phyloP scores from a whole-genome alignment of 176 grass and related monocot genomes.

The Panicum miliaceum region DNA sequence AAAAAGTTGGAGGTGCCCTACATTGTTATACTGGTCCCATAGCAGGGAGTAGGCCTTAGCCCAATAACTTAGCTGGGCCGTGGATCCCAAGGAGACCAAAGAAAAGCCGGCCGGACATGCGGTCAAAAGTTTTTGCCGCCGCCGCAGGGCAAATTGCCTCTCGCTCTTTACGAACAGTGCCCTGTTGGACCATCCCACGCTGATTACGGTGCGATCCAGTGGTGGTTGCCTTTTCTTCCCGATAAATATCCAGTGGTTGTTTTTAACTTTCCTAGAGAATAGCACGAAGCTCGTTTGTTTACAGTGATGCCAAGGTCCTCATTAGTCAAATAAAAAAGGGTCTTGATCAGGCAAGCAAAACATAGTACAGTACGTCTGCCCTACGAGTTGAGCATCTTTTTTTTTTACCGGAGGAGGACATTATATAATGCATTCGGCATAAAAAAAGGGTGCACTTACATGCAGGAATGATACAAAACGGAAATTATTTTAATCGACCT shows the following conservation, averaged over 20 bases:
- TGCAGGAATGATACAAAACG: neutral
- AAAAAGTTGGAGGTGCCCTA: neutral
- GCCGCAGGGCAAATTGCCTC: neutral
- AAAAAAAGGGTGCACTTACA: too few species aligned
- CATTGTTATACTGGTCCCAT: neutral
- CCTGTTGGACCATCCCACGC: neutral
- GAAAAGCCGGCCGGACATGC: constrained; percentile 1
- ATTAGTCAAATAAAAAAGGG: too few species aligned
- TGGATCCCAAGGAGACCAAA: constrained; percentile 8
- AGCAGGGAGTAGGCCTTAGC: neutral
- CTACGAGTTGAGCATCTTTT: neutral
- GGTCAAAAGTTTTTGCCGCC: constrained; percentile 38
- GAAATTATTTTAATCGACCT: neutral
- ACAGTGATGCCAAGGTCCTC: neutral
- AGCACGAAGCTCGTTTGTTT: neutral
- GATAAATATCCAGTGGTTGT: too few species aligned
- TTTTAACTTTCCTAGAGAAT: neutral
- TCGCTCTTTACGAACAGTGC: neutral
- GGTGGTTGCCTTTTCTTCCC: neutral
- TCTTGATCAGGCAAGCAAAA: neutral
- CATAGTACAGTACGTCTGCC: neutral
- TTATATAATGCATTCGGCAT: too few species aligned
- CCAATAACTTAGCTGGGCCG: constrained; percentile 20
- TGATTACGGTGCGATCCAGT: neutral
- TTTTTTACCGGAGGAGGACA: too few species aligned